These are phyloP conservation scores for Pachyrhizus erosus DNA, from an alignment of 306 rosid genomes.

Conservation along the genomic window DNA sequence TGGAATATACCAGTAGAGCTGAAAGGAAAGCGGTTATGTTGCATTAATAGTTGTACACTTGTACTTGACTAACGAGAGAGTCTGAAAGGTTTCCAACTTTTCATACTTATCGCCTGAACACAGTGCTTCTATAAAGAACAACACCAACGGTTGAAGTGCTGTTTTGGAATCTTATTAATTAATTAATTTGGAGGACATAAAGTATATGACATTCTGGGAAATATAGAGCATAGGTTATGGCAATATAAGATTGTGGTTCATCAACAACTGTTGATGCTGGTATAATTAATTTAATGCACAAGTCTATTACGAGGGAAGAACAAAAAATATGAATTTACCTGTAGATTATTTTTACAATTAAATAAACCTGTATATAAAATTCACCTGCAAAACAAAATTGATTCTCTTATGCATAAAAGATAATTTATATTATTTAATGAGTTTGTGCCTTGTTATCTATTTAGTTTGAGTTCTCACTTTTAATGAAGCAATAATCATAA, in stretches of 20 bases:
- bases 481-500: too few species aligned
- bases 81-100: not conserved
- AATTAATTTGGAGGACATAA: not conserved
- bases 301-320: not conserved
- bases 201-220: not conserved
- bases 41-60: not conserved
- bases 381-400: too few species aligned
- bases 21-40: conserved; percentile 4
- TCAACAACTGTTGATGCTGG: not conserved
- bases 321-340: not conserved
- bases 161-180: not conserved
- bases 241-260: not conserved
- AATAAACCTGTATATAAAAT: too few species aligned
- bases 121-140: not conserved
- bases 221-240: not conserved
- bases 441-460: too few species aligned
- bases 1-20: not conserved
- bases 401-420: too few species aligned
- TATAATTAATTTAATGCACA: not conserved
- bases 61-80: not conserved
- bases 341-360: too few species aligned
- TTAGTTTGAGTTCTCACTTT: too few species aligned
- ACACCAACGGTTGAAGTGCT: not conserved
- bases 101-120: not conserved
- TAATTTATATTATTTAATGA: too few species aligned